These are phyloP conservation scores for Tylopilus rubrobrunneus DNA, from an alignment of 768 basidiomycete species.

Conservation along the genomic window DNA sequence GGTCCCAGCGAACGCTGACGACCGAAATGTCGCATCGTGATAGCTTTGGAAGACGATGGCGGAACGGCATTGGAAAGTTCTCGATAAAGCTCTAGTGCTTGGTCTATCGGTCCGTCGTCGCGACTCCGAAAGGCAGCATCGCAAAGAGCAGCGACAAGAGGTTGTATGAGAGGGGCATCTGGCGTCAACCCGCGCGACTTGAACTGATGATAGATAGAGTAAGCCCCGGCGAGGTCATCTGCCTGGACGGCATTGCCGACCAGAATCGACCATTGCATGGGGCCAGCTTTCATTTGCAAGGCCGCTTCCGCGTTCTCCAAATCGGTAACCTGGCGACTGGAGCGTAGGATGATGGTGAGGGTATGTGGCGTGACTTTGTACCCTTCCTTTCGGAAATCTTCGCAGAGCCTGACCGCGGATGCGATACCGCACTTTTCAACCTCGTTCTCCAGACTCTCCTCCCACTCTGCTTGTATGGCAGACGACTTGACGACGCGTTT, in stretches of 20 bases:
- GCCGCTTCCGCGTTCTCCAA: slow-evolving; percentile 40
- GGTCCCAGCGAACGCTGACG: slow-evolving; percentile 40
- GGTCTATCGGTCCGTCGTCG: slow-evolving; percentile 44
- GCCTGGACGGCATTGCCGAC: slow-evolving; percentile 47
- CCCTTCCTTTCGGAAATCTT: slow-evolving; percentile 29
- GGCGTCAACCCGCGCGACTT: slow-evolving; percentile 42
- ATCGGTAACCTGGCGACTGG: slow-evolving; percentile 39
- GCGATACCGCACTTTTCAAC: slow-evolving; percentile 32
- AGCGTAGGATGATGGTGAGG: slow-evolving; percentile 41
- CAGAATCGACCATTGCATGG: slow-evolving; percentile 51
- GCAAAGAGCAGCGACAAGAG: slow-evolving; percentile 51
- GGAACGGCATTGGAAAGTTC: slow-evolving; percentile 40
- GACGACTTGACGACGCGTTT: slow-evolving; percentile 26
- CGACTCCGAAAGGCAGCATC: slow-evolving; percentile 32
- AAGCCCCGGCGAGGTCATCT: slow-evolving; percentile 37
- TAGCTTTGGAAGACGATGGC: slow-evolving; percentile 13
- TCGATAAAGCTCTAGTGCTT: slow-evolving; percentile 50
- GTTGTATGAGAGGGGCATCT: slow-evolving; percentile 49
- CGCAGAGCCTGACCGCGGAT: slow-evolving; percentile 35
- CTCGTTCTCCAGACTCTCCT: slow-evolving; percentile 27
- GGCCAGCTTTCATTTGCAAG: slow-evolving; percentile 38
- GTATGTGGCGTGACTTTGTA: slow-evolving; percentile 32
- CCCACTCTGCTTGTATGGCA: slow-evolving; percentile 28
- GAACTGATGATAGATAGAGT: slow-evolving; percentile 48
- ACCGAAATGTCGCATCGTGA: slow-evolving; percentile 16